A percentile compares a stretch with the other conserved stretches of the same genome.
These are phyloP conservation scores for Echria macrotheca DNA, from an alignment of 495 filamentous ascomycete species.

Conservation along the genomic window DNA sequence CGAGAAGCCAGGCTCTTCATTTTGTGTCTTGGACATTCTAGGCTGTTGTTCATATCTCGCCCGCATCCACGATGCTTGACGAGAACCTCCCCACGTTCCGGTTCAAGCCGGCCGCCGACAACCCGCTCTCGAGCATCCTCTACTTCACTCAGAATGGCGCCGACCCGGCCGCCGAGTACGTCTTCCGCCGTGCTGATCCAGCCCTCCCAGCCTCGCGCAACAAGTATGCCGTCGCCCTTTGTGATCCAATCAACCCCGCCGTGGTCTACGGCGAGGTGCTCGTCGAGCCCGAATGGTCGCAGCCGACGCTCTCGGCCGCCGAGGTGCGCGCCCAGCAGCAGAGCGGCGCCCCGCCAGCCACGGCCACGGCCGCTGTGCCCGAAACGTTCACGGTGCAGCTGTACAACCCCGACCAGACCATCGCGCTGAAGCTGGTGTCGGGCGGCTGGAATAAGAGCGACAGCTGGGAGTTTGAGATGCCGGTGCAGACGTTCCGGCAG, in stretches of 20 bases:
- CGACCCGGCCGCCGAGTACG: slow-evolving; percentile 73
- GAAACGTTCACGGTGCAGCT: slow-evolving; percentile 76
- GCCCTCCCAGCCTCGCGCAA: slow-evolving; percentile 62
- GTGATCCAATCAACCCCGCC: slow-evolving; percentile 73
- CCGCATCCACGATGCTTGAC: slow-evolving; percentile 77
- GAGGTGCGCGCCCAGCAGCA: slow-evolving; percentile 64
- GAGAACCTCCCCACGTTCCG: slow-evolving; percentile 74
- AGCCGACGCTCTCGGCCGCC: slow-evolving; percentile 72
- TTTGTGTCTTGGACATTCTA: too few species aligned
- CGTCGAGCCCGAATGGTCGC: slow-evolving; percentile 77
- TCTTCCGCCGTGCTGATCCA: slow-evolving; percentile 69
- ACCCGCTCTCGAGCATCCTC: slow-evolving; percentile 50
- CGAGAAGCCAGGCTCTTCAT: too few species aligned
- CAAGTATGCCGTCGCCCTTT: slow-evolving; percentile 79
- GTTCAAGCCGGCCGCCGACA: slow-evolving; percentile 35
- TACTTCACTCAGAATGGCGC: slow-evolving; percentile 75
- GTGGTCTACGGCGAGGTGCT: slow-evolving; percentile 83
- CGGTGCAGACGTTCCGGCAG: slow-evolving; percentile 73
- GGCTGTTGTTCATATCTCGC: too few species aligned
- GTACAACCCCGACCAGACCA: slow-evolving; percentile 88
- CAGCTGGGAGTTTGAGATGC: slow-evolving; percentile 89
- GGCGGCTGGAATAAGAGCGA: slow-evolving; percentile 73
- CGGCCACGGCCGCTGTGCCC: slow-evolving; percentile 72
- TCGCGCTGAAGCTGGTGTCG: slow-evolving; percentile 62
- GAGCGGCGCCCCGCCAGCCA: slow-evolving; percentile 56